These are phyloP conservation scores for Tetratostichococcus sp. DNA, from an alignment of 139 green algal genomes.

Conservation along the genomic window DNA sequence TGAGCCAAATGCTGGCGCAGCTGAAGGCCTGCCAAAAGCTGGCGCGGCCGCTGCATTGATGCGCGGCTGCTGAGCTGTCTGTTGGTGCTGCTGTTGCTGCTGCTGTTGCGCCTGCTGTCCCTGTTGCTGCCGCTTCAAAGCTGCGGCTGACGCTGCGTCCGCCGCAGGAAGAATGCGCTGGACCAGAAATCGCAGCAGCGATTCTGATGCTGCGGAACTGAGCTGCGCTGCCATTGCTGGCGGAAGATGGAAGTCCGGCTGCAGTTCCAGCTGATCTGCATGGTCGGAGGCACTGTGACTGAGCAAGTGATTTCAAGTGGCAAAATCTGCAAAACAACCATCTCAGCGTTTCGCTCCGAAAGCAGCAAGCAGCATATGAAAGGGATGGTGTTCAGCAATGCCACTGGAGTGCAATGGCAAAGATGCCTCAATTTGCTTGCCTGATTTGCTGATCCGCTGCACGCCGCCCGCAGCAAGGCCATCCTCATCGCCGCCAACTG, in stretches of 20 bases:
- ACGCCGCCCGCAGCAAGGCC: not conserved
- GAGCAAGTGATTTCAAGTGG: too few species aligned
- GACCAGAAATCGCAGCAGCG: slow-evolving; percentile 21
- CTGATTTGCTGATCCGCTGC: not conserved
- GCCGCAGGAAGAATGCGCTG: not conserved
- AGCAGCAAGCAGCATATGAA: too few species aligned
- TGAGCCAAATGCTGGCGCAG: not conserved
- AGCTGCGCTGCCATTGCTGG: not conserved
- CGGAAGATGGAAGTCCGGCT: not conserved
- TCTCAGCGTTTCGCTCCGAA: too few species aligned
- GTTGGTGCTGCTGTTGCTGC: slow-evolving; percentile 2
- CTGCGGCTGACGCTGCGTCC: not conserved
- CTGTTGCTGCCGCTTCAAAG: not conserved
- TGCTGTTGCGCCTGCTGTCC: not conserved
- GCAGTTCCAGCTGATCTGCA: slow-evolving; percentile 11
- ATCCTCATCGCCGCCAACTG: not conserved
- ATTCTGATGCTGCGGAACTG: not conserved
- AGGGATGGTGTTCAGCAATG: too few species aligned
- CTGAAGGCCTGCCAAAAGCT: not conserved
- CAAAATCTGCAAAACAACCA: too few species aligned
- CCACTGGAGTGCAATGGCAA: too few species aligned
- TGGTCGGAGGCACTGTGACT: too few species aligned
- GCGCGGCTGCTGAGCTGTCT: not conserved
- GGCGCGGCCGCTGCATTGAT: not conserved
- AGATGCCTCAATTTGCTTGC: not conserved